Percentiles rank a stretch among this genome's conserved stretches.
Conservation (phyloP, 1,284 basidiomycete genomes). For the Sutorius eximius region DNA sequence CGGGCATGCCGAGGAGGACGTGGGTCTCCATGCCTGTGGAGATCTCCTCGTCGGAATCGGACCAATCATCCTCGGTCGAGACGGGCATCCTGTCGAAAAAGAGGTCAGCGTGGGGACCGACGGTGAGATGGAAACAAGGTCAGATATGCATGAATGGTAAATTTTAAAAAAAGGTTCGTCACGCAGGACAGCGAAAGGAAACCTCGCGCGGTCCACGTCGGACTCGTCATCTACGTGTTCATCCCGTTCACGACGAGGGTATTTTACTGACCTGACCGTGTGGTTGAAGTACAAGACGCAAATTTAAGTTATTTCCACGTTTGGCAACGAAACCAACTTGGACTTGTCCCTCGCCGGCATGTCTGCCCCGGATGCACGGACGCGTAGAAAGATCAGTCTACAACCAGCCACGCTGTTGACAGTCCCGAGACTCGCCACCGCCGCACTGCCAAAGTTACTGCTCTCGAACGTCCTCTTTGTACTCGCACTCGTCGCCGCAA, state of each 20-base stretch:
- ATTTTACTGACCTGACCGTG: constrained; percentile 29
- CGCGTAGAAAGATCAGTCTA: constrained; percentile 64
- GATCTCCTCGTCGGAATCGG: constrained; percentile 71
- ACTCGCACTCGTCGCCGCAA: constrained; percentile 58
- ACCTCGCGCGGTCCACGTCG: constrained; percentile 58
- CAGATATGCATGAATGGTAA: constrained; percentile 93
- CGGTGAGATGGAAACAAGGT: constrained; percentile 33
- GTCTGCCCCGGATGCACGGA: constrained; percentile 67
- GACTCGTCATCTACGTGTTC: constrained; percentile 89
- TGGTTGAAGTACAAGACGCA: too few relatives aligned
- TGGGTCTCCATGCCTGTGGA: constrained; percentile 60
- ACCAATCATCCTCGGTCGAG: constrained; percentile 60
- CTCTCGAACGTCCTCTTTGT: constrained; percentile 63
- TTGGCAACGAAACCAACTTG: constrained; percentile 2
- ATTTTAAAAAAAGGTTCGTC: constrained; percentile 63
- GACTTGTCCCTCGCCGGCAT: constrained; percentile 37
- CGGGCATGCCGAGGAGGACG: constrained; percentile 75
- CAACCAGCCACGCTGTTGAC: constrained; percentile 50
- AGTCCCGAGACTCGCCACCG: constrained; percentile 46
- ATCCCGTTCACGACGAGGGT: constrained; percentile 43
- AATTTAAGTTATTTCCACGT: constrained; percentile 20
- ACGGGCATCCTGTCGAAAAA: constrained; percentile 37
- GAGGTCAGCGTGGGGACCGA: constrained; percentile 17
- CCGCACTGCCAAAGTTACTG: constrained; percentile 53
- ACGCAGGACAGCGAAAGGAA: constrained; percentile 54